Evolutionary conservation across 345 rosid genomes (phyloP).

Genomic region (Anastatica hierochuntica): DNA sequence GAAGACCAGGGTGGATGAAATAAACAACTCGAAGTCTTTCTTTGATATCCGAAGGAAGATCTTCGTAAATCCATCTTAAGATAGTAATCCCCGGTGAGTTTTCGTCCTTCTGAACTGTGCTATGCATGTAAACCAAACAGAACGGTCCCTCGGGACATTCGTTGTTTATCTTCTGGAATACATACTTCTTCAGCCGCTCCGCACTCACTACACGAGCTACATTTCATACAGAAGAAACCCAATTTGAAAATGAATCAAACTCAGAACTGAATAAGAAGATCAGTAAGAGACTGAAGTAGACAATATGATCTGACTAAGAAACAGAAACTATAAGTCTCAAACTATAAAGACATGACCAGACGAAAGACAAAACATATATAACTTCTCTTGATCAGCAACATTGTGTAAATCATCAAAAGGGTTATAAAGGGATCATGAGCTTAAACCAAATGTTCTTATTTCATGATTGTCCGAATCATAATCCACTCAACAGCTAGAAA

Average conservation of each 20-base stretch:
- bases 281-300: neutral
- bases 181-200: conserved; percentile 72
- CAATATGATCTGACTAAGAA: neutral
- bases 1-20: conserved; percentile 83
- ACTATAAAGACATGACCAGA: neutral
- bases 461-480: neutral
- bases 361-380: neutral
- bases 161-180: conserved; percentile 56
- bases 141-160: conserved; percentile 78
- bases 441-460: neutral
- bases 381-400: neutral
- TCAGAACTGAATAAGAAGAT: neutral
- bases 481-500: neutral
- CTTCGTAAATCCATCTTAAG: conserved; percentile 93
- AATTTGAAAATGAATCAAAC: neutral
- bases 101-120: conserved; percentile 74
- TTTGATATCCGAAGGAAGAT: conserved; percentile 59
- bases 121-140: conserved; percentile 76
- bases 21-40: conserved; percentile 71
- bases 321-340: neutral
- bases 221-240: neutral
- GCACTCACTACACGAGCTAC: conserved; percentile 80
- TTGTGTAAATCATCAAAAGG: neutral
- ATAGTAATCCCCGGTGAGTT: conserved; percentile 75
- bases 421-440: neutral